These are phyloP conservation scores for Spathaspora gorwiae DNA, from an alignment of 805 yeast species.

Conservation along the genomic window DNA sequence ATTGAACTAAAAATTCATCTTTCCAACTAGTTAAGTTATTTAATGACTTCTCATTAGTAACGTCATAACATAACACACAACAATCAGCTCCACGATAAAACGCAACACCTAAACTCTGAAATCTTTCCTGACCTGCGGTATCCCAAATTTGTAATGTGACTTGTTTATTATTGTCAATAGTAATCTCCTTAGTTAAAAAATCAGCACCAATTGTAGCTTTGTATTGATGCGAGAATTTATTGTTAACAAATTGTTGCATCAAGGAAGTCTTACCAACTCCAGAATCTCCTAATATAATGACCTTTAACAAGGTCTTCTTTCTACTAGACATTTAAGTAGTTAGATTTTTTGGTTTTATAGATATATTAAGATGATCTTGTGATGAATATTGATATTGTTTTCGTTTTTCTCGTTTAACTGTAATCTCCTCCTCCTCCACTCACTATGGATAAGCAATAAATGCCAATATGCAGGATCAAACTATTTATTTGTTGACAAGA, in stretches of 20 bases:
- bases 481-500: too few species aligned
- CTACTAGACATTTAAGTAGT: slow-evolving; percentile 45
- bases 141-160: slow-evolving; percentile 93
- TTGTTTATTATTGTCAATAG: slow-evolving; percentile 70
- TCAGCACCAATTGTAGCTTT: slow-evolving; percentile 98
- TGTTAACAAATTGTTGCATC: slow-evolving; percentile 96
- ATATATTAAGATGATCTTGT: too few species aligned
- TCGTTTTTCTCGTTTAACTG: too few species aligned
- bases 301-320: slow-evolving; percentile 75
- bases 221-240: slow-evolving; percentile 90
- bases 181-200: slow-evolving; percentile 85
- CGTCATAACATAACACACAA: slow-evolving; percentile 93
- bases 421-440: too few species aligned
- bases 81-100: slow-evolving; percentile 98
- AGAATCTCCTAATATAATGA: slow-evolving; percentile 91
- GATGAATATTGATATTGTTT: too few species aligned
- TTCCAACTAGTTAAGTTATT: slow-evolving; percentile 88
- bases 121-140: slow-evolving; percentile 98
- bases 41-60: slow-evolving; percentile 89
- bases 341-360: neutral
- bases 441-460: too few species aligned
- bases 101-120: slow-evolving; percentile 94
- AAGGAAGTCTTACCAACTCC: slow-evolving; percentile 97
- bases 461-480: too few species aligned
- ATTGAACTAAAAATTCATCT: slow-evolving; percentile 91